These are phyloP conservation scores for Xylariaceae sp. DNA, from an alignment of 2,329 filamentous ascomycete genomes.

Conservation along the genomic window DNA sequence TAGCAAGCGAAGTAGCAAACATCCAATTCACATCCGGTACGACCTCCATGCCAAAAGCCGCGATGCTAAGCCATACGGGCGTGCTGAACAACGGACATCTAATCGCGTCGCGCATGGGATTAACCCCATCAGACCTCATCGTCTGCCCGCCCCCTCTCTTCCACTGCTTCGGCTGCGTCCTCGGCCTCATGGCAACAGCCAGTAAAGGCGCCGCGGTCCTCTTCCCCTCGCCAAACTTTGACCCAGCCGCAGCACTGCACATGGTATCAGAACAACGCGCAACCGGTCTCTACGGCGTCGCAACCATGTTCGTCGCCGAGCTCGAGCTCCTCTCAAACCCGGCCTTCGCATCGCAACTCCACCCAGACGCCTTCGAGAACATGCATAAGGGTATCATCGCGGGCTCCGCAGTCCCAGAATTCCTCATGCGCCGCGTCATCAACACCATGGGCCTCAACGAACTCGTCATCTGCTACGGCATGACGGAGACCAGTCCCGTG, in stretches of 20 bases:
- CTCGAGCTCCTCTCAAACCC: slow-evolving; percentile 64
- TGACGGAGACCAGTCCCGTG: slow-evolving; percentile 84
- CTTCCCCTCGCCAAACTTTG: slow-evolving; percentile 82
- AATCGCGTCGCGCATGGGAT: slow-evolving; percentile 79
- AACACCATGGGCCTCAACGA: slow-evolving; percentile 69
- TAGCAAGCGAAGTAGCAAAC: slow-evolving; percentile 71
- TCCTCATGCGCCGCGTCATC: slow-evolving; percentile 74
- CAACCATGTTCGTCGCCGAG: slow-evolving; percentile 90
- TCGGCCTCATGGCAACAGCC: slow-evolving; percentile 94
- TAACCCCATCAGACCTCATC: slow-evolving; percentile 67
- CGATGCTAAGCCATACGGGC: slow-evolving; percentile 76
- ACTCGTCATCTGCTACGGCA: slow-evolving; percentile 90
- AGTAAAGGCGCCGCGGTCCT: slow-evolving; percentile 74
- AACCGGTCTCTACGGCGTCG: slow-evolving; percentile 75
- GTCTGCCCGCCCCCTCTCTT: slow-evolving; percentile 85
- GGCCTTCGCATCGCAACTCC: slow-evolving; percentile 29
- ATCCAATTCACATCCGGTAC: slow-evolving; percentile 98
- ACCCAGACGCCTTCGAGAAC: slow-evolving; percentile 30
- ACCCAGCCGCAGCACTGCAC: slow-evolving; percentile 64
- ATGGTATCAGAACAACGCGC: slow-evolving; percentile 50
- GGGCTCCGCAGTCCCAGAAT: slow-evolving; percentile 75
- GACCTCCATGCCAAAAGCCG: slow-evolving; percentile 84
- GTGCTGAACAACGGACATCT: slow-evolving; percentile 89
- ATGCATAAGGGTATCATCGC: slow-evolving; percentile 89
- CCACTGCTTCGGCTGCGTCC: slow-evolving; percentile 82